Conservation (phyloP, 345 rosid species). For the Eucalyptus cladocalyx region DNA sequence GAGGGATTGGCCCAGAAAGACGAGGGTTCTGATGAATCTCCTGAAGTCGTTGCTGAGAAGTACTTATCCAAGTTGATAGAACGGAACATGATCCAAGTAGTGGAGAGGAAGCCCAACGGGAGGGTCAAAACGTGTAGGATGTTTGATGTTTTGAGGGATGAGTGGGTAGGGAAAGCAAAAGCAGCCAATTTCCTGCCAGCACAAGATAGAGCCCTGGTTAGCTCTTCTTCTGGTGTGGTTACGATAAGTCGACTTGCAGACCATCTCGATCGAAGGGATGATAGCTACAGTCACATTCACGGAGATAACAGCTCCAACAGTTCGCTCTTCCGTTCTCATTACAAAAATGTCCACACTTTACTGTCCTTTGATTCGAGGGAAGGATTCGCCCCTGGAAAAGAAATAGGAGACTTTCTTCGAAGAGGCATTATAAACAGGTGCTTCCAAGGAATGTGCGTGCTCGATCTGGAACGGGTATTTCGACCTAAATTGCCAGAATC, state of each 20-base stretch:
- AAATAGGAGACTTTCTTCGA: neutral
- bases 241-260: neutral
- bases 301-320: neutral
- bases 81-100: neutral
- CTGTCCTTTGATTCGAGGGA: neutral
- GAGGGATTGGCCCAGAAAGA: neutral
- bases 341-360: neutral
- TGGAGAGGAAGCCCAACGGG: neutral
- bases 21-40: neutral
- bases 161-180: neutral
- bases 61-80: neutral
- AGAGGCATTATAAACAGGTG: neutral
- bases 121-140: neutral
- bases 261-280: neutral
- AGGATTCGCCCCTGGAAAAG: neutral
- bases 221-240: neutral
- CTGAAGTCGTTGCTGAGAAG: neutral
- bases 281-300: neutral
- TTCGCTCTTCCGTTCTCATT: neutral
- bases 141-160: neutral
- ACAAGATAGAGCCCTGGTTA: neutral
- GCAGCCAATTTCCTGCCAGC: neutral
- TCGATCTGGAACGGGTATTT: conserved; percentile 15
- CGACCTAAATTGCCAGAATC: conserved; percentile 8
- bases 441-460: neutral